Base-by-base conservation (phyloP, 2,329 filamentous ascomycete species). In the Neocucurbitaria cava region DNA sequence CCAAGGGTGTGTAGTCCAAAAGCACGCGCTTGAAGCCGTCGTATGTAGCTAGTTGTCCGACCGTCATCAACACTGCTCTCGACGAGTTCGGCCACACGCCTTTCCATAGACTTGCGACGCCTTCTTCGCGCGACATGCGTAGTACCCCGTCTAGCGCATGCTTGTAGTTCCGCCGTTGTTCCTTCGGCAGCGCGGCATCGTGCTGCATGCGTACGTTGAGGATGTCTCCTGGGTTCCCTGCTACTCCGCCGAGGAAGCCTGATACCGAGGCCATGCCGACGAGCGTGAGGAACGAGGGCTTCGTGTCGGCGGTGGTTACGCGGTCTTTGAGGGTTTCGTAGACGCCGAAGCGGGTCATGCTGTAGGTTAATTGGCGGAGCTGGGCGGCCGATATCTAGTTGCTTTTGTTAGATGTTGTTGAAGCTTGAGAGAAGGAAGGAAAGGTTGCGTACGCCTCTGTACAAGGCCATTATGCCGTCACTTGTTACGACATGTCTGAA, bases 121-220 rank as follows among this genome's bases (percentile, higher is more conserved):
- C 95, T 78, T 99, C 95, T 62, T 92, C 87, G 51, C 89, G 85
- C n/a, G 88, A 84, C 91, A 98, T 96, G 61, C 91, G 87, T 23
- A 90, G 78, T 68, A 98, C 82, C 24, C 95, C 95, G 72, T 98
- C 89, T 43, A 97, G 76, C 3, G 93, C 95, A 75, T 98, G 85
- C 60, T 87, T 89, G 80, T 99, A 99, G 77, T 96, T 95, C 52
- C 94, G 86, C 43, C 91, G 87, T 70, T 96, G 81, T 5, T 83
- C 83, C 0, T 79, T 69, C 0, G 92, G 90, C 1, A 97, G 85
- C 0, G 92, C 87, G 2, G 90, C 88, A 67, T 89, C 95, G 78
- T 96, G 91, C 79, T 99, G 95, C 95, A 99, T 99, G 63, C 95
- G 91, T 45, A 99, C 95, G 77, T 99, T 99, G 70, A 97, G 83